A percentile compares a stretch with the other conserved stretches of the same genome.
Conservation (phyloP, 2,329 filamentous ascomycete genomes). For the Bipolaris zeicola region DNA sequence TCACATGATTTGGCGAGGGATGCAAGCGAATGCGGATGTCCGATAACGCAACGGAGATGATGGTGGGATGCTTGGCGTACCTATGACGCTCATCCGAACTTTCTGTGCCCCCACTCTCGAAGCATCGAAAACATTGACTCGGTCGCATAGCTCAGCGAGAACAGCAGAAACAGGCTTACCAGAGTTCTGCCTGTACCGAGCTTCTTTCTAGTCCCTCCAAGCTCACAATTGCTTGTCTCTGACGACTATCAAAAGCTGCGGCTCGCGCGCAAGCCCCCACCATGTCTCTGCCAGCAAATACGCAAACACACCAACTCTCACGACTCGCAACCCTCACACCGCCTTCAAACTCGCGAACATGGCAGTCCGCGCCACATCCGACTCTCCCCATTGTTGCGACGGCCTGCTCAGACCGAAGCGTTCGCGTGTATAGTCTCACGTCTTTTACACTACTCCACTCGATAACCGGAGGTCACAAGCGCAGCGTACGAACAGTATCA, state of each 20-base stretch:
- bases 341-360: conserved; percentile 68
- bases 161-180: neutral
- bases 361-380: conserved; percentile 85
- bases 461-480: conserved; percentile 85
- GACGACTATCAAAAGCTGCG: neutral
- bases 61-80: conserved; percentile 28
- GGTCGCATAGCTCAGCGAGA: neutral
- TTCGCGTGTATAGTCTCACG: conserved; percentile 86
- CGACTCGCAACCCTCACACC: conserved; percentile 60
- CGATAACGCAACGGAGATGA: conserved; percentile 17
- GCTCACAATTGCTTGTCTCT: neutral
- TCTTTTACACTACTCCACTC: conserved; percentile 79
- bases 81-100: conserved; percentile 31
- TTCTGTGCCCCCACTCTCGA: conserved; percentile 18
- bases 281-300: conserved; percentile 23
- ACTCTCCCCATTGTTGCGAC: conserved; percentile 87
- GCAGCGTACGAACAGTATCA: conserved; percentile 80
- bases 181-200: too few relatives aligned
- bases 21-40: neutral
- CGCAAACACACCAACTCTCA: conserved; percentile 37
- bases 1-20: neutral
- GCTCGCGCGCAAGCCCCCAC: conserved; percentile 12
- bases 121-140: conserved; percentile 7
- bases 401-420: conserved; percentile 81
- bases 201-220: neutral